These are phyloP conservation scores for Porphyrellus cyaneotinctus DNA, from an alignment of 768 basidiomycete species.

Conservation along the genomic window DNA sequence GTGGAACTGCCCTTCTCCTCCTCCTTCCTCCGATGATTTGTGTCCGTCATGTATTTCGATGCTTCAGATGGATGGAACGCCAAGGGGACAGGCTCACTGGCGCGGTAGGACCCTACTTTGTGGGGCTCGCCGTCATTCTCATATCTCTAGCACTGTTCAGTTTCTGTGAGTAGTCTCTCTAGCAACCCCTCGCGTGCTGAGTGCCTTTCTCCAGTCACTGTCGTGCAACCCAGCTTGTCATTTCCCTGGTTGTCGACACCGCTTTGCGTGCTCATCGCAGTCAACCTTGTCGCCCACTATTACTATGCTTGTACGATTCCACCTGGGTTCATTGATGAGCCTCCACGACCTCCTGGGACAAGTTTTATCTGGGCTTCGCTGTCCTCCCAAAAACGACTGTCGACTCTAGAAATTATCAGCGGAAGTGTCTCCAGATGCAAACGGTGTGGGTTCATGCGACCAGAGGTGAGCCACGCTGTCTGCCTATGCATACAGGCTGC, in stretches of 20 bases:
- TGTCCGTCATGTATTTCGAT: slow-evolving; percentile 41
- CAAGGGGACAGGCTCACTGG: slow-evolving; percentile 79
- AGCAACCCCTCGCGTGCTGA: not conserved
- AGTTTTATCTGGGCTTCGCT: slow-evolving; percentile 57
- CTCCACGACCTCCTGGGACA: slow-evolving; percentile 37
- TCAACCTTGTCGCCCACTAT: slow-evolving; percentile 80
- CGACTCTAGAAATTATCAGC: slow-evolving; percentile 43
- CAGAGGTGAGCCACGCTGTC: slow-evolving; percentile 57
- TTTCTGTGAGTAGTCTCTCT: slow-evolving; percentile 63
- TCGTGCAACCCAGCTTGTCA: slow-evolving; percentile 65
- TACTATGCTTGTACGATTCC: slow-evolving; percentile 75
- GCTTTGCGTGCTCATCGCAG: slow-evolving; percentile 65
- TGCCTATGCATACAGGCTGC: not conserved
- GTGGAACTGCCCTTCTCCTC: not conserved
- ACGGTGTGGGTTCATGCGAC: slow-evolving; percentile 64
- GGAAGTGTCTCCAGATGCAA: slow-evolving; percentile 59
- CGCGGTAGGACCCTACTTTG: slow-evolving; percentile 88
- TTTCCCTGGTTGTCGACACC: slow-evolving; percentile 60
- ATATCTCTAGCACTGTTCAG: slow-evolving; percentile 63
- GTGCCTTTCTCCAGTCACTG: slow-evolving; percentile 54
- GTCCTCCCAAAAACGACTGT: slow-evolving; percentile 12
- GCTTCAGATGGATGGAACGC: slow-evolving; percentile 66
- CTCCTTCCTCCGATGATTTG: slow-evolving; percentile 22
- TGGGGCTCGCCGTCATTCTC: slow-evolving; percentile 72
- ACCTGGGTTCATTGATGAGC: slow-evolving; percentile 77